Base-by-base conservation (phyloP, 2,329 filamentous ascomycete species). In the Fusarium buxicola region DNA sequence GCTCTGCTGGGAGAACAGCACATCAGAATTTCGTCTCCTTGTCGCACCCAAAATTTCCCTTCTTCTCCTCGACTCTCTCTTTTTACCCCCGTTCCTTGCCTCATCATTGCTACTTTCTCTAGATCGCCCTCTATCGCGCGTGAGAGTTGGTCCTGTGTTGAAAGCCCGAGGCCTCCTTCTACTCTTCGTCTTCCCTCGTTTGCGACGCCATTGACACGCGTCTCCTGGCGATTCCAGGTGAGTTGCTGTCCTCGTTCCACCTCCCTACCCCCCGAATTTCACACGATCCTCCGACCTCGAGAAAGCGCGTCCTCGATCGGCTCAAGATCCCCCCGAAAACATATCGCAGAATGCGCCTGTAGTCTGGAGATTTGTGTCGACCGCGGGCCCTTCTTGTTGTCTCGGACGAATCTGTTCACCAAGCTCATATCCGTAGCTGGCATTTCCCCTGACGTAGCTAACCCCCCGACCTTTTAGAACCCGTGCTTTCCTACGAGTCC, bases 21-120 rank as follows among this genome's bases (percentile, higher is more conserved):
- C 71, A 73, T 69, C 72, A 71, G 69, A 74, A 73, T 73, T 73
- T 71, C 68, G 68, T 71, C 70, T 71, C 61, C 62, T 71, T 68
- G 67, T 72, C 56, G 64, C 60, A 69, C 71, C 69, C 69, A 69
- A 69, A 72, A 70, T 63, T 72, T 72, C 68, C 69, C 69, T 68
- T 58, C 63, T 66, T 67, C 66, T 69, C 57, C 64, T 65, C 59
- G 61, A 68, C 57, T 60, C 55, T 65, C 61, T 66, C 60, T 63
- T 60, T 65, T 68, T 63, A 57, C 61, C 65, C 60, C 60, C 57
- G 60, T 69, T 69, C 62, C 69, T 62, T 65, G 62, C 69, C 62
- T 68, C 73, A 72, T 76, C 75, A 76, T 76, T 75, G 74, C 73
- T 75, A 74, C 73, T 76, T 74, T 74, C 72, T 69, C 65, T 65